Evolutionary conservation across 2,329 filamentous ascomycete species (phyloP), one percentile per base, ranked within the genome.

Genomic region (Epichloe aotearoae): DNA sequence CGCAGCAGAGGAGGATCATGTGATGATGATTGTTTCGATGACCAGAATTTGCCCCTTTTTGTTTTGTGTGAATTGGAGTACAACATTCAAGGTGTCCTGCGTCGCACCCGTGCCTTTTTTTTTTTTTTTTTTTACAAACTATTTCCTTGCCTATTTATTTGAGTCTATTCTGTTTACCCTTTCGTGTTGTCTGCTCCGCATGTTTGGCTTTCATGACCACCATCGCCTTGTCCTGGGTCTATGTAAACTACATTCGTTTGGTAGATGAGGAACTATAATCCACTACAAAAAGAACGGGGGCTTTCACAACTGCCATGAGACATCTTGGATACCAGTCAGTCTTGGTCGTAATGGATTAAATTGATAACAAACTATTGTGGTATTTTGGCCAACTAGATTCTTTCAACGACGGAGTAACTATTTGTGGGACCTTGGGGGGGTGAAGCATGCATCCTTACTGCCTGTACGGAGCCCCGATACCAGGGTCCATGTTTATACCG

Each of bases 261-360:
- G 5, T 30, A 38, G 15, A 38, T 14, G 7, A n/a, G 20, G 10
- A 34, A 6, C 33, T 10, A 10, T 23, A 12, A 19, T n/a, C 14
- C 15, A 20, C 40, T 49, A 26, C 5, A 4, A 43, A 26, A 43
- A 19, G 17, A 11, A 17, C 26, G 5, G 33, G 33, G 36, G 30
- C 23, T 37, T 38, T 6, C 3, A 33, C 7, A 15, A 44, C 23
- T 23, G 12, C 33, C 44, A 46, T 30, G 20, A 44, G 36, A 47
- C 37, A 26, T 43, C 12, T 46, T 52, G 46, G 44, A 52, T 52
- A 44, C 37, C 47, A 50, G 20, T 23, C 11, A 47, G 10, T 14
- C 14, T 44, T 50, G 34, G 20, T 30, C 36, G 17, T 23, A 37
- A 19, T 23, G 36, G 43, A 34, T 30, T n/a, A 43, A n/a, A n/a